phyloP scores from a whole-genome alignment of 306 rosid species.

The Glycine latifolia region DNA sequence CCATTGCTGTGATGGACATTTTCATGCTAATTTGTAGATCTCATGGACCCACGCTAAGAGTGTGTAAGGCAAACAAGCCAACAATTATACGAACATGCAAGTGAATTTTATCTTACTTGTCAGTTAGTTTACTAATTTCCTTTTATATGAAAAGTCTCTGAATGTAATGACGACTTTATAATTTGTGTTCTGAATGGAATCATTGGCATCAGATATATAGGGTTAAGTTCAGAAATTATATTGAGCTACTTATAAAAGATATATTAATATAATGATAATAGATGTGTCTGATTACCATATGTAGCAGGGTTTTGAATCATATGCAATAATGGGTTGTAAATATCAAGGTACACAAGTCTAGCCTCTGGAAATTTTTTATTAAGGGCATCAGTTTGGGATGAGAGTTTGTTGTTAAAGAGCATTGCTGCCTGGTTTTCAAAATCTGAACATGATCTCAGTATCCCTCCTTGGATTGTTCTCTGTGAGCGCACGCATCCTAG shows the following conservation, averaged over 20 bases:
- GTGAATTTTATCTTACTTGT: background rate
- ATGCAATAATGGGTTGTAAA: conserved; percentile 48
- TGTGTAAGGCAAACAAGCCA: background rate
- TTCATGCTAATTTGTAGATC: background rate
- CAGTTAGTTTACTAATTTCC: background rate
- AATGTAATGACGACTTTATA: background rate
- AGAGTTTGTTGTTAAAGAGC: conserved; percentile 71
- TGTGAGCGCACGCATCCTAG: conserved; percentile 79
- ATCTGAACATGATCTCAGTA: conserved; percentile 53
- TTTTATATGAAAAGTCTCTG: background rate
- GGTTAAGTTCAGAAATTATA: no score
- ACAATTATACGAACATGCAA: background rate
- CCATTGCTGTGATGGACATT: background rate
- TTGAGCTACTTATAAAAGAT: no score
- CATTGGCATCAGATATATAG: background rate
- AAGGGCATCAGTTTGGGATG: conserved; percentile 47
- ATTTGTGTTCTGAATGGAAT: background rate
- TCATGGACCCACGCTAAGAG: no score
- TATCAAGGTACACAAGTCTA: conserved; percentile 66
- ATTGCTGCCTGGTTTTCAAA: conserved; percentile 59
- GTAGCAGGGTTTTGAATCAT: conserved; percentile 60
- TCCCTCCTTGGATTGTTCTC: conserved; percentile 67
- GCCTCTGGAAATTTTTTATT: conserved; percentile 52
- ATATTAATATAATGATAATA: background rate
- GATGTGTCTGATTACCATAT: conserved; percentile 54